Evolutionary conservation across 805 yeast species (phyloP), one percentile per base, ranked within the genome.

Genomic region (Candida succiphila): DNA sequence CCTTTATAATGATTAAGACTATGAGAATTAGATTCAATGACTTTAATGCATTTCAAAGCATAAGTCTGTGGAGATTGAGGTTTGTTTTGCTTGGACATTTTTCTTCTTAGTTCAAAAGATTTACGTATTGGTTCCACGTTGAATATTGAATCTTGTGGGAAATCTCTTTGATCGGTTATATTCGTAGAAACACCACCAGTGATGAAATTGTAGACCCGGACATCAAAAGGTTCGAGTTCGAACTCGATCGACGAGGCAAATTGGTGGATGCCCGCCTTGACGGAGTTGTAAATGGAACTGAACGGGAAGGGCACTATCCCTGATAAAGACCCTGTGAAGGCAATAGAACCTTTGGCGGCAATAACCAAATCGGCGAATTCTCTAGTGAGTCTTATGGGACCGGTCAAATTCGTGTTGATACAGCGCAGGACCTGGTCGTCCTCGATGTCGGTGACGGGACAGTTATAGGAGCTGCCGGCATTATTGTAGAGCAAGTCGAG

Each of bases 151-250:
- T 48, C 54, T n/a, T 52, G 53, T 3, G 83, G 80, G 24, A 80
- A 51, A 1, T 72, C 67, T 42, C 85, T 63, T 3, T 61, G 70
- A 44, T 82, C 89, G 0, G 76, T 82, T 44, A 83, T 79, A 36
- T 75, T 65, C 0, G 92, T 79, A 17, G 60, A 58, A 21, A 83
- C 92, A 25, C 83, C 89, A 21, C 94, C 94, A 7, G 92, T 82
- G 27, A 80, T 56, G 10, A 78, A 64, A 44, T 78, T 78, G 38
- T 79, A 61, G 0, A 83, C 89, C 32, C 73, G 63, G 5, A 83
- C 89, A 13, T 69, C 81, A 45, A 80, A 77, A 4, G 85, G 81
- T 49, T 72, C 71, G 67, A 83, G 51, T 53, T 83, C 94, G 18
- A 76, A 48, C 33, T 78, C 69, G 36, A 83, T 56, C 2, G 67